These are phyloP conservation scores for Spongiforma sp. DNA, from an alignment of 1,284 basidiomycete genomes.

Conservation along the genomic window DNA sequence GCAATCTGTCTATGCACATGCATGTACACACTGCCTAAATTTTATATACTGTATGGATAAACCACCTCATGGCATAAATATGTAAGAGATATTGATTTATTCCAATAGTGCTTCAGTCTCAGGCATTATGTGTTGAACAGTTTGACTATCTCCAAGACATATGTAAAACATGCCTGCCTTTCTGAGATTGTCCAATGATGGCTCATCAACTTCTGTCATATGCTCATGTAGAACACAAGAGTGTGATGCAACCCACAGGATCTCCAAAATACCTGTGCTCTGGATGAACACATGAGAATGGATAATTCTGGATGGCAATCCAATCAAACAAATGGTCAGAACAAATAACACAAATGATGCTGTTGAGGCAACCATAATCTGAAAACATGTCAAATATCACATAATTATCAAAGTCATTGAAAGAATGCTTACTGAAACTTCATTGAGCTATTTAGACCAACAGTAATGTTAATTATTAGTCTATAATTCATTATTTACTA, in stretches of 20 bases:
- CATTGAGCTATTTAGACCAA: constrained; percentile 12
- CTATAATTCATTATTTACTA: background rate
- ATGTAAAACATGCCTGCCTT: constrained; percentile 17
- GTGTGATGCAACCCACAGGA: constrained; percentile 13
- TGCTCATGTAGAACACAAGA: constrained; percentile 2
- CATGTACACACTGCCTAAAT: too few relatives aligned
- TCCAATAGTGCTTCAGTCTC: background rate
- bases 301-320: background rate
- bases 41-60: too few relatives aligned
- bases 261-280: constrained; percentile 14
- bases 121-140: background rate
- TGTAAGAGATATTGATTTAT: too few relatives aligned
- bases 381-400: background rate
- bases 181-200: constrained; percentile 2
- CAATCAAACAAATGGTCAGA: background rate
- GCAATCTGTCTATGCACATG: too few relatives aligned
- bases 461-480: background rate
- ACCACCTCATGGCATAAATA: too few relatives aligned
- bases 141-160: background rate
- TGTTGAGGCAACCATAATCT: constrained; percentile 11
- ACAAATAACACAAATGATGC: constrained; percentile 12
- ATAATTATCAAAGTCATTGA: background rate
- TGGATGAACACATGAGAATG: background rate
- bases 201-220: constrained; percentile 6
- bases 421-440: constrained; percentile 8